These are phyloP conservation scores for Inonotus hispidus DNA, from an alignment of 1,284 basidiomycete genomes.

Conservation along the genomic window DNA sequence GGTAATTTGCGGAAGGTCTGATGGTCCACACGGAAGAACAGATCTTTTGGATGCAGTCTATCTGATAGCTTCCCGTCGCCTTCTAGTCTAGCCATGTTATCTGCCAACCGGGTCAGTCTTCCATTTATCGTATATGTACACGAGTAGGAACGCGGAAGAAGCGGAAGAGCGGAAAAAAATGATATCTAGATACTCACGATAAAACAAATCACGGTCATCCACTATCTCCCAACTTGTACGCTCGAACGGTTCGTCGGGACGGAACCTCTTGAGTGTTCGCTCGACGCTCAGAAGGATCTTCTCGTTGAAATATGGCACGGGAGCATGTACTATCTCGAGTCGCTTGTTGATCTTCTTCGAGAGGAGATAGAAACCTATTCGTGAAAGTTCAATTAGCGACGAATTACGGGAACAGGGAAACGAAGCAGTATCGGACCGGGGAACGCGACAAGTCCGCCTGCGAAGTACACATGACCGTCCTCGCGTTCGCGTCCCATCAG, in stretches of 20 bases:
- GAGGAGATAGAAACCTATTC: slow-evolving; percentile 33
- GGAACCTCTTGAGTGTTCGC: slow-evolving; percentile 35
- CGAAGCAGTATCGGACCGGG: slow-evolving; percentile 25
- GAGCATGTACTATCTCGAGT: slow-evolving; percentile 29
- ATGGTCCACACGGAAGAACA: slow-evolving; percentile 33
- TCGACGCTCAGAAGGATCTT: slow-evolving; percentile 37
- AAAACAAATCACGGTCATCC: slow-evolving; percentile 34
- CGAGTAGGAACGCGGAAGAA: background rate
- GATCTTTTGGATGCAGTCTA: slow-evolving; percentile 28
- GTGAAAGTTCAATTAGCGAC: background rate
- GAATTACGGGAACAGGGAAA: background rate
- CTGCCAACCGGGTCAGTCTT: slow-evolving; percentile 14
- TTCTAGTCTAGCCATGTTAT: slow-evolving; percentile 28
- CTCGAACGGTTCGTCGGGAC: slow-evolving; percentile 35
- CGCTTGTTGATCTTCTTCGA: slow-evolving; percentile 35
- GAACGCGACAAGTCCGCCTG: slow-evolving; percentile 35
- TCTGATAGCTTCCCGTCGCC: slow-evolving; percentile 22
- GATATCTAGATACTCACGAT: slow-evolving; percentile 22
- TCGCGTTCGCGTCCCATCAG: slow-evolving; percentile 34
- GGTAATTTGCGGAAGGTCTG: slow-evolving; percentile 42
- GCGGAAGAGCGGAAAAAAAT: background rate
- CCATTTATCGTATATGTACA: background rate
- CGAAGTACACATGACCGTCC: slow-evolving; percentile 35
- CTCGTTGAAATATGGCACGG: slow-evolving; percentile 37
- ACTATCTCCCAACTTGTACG: slow-evolving; percentile 38